phyloP scores from a whole-genome alignment of 2,329 filamentous ascomycete genomes.

The Monilinia aucupariae region DNA sequence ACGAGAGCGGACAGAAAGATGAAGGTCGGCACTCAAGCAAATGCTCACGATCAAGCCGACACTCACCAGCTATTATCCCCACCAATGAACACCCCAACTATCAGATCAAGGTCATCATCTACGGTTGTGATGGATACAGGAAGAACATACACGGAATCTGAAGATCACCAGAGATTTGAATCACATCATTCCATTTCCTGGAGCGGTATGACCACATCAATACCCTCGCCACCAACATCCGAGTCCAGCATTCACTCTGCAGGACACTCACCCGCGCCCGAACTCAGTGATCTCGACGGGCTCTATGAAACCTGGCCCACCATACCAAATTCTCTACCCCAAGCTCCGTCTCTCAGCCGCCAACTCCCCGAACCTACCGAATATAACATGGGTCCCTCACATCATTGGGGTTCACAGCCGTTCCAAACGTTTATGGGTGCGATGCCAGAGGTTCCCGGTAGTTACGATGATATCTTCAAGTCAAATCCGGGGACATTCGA shows the following conservation, averaged over 20 bases:
- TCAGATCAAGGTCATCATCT: conserved; percentile 25
- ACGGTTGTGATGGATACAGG: conserved; percentile 27
- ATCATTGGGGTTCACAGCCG: conserved; percentile 29
- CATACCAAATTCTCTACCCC: conserved; percentile 23
- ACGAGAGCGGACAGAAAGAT: conserved; percentile 21
- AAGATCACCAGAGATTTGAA: conserved; percentile 17
- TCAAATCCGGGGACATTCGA: conserved; percentile 31
- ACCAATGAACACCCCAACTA: conserved; percentile 24
- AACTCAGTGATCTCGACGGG: conserved; percentile 29
- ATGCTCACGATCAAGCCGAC: conserved; percentile 10
- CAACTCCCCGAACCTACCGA: conserved; percentile 17
- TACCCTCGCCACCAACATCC: conserved; percentile 31
- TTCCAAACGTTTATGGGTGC: conserved; percentile 36
- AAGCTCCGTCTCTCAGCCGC: conserved; percentile 16
- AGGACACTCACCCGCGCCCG: conserved; percentile 17
- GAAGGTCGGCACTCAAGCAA: conserved; percentile 8
- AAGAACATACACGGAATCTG: conserved; percentile 5
- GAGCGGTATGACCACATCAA: conserved; percentile 23
- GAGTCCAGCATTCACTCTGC: conserved; percentile 18
- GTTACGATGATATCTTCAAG: conserved; percentile 35
- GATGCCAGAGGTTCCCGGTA: conserved; percentile 26
- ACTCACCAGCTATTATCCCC: conserved; percentile 15
- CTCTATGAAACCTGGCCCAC: conserved; percentile 31
- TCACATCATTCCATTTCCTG: conserved; percentile 21
- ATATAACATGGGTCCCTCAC: conserved; percentile 28